Evolutionary conservation across 805 yeast genomes (phyloP).

Genomic region (Candida ovalis): DNA sequence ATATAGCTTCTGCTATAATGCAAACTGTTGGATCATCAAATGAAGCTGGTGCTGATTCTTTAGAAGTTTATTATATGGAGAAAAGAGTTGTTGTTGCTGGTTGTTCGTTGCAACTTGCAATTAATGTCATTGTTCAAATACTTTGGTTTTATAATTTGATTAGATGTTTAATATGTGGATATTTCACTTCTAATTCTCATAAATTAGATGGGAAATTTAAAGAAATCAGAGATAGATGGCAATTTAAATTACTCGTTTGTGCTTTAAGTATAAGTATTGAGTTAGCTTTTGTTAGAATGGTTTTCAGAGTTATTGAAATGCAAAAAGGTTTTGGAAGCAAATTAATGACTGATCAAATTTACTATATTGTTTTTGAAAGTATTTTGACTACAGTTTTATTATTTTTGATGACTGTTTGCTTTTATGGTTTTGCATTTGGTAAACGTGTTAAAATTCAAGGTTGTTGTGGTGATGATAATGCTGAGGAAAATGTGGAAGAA

Average conservation of each 20-base stretch:
- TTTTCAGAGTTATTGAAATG: constrained; percentile 71
- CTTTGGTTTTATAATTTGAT: constrained; percentile 46
- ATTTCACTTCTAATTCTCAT: constrained; percentile 24
- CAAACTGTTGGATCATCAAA: constrained; percentile 79
- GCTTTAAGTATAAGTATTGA: constrained; percentile 36
- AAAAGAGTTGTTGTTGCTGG: constrained; percentile 74
- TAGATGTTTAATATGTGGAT: constrained; percentile 33
- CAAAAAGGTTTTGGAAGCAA: constrained; percentile 68
- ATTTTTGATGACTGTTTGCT: constrained; percentile 45
- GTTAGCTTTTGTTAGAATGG: constrained; percentile 60
- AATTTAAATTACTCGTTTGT: constrained; percentile 42
- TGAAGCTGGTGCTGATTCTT: constrained; percentile 44
- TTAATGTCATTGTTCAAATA: constrained; percentile 57
- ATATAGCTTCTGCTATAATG: constrained; percentile 55
- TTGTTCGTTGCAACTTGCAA: constrained; percentile 66
- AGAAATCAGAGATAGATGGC: constrained; percentile 31
- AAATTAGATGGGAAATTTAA: constrained; percentile 35
- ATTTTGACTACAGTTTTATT: constrained; percentile 53
- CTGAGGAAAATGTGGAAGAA: not conserved
- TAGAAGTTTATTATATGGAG: constrained; percentile 38
- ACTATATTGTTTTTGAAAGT: constrained; percentile 58
- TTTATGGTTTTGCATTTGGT: constrained; percentile 62
- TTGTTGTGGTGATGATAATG: too few species aligned
- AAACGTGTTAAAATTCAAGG: constrained; percentile 8
- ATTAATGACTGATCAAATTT: constrained; percentile 56